Conservation (phyloP, 805 yeast species). For the Candida sonorensis region DNA sequence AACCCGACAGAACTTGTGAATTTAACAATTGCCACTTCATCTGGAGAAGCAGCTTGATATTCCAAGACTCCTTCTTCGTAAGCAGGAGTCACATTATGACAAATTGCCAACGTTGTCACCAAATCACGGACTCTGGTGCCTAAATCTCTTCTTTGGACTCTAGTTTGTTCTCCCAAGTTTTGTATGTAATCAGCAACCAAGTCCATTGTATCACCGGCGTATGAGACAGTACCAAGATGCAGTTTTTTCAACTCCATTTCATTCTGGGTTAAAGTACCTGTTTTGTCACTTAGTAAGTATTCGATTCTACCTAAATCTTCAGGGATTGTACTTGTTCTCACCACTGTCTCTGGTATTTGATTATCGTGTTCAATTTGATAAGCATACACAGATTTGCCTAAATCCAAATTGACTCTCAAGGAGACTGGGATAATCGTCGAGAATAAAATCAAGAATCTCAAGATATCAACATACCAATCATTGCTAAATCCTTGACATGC, state of each 20-base stretch:
- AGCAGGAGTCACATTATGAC: constrained; percentile 96
- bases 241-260: constrained; percentile 95
- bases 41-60: constrained; percentile 98
- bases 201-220: constrained; percentile 88
- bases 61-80: constrained; percentile 67
- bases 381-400: constrained; percentile 94
- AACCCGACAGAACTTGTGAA: constrained; percentile 86
- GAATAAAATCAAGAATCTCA: constrained; percentile 86
- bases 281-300: constrained; percentile 85
- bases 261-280: constrained; percentile 96
- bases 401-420: constrained; percentile 85
- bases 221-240: constrained; percentile 89
- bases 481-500: constrained; percentile 65
- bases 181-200: constrained; percentile 66
- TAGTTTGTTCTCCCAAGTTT: constrained; percentile 24
- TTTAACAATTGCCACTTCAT: constrained; percentile 93
- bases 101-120: constrained; percentile 77
- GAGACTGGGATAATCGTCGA: constrained; percentile 97
- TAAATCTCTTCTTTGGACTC: constrained; percentile 55
- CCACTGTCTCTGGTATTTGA: constrained; percentile 79
- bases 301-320: constrained; percentile 97
- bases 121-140: constrained; percentile 74
- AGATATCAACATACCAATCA: constrained; percentile 84
- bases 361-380: constrained; percentile 87
- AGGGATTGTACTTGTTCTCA: constrained; percentile 95